phyloP scores from a whole-genome alignment of 2,329 filamentous ascomycete species.

The Hypoxylon sp. region DNA sequence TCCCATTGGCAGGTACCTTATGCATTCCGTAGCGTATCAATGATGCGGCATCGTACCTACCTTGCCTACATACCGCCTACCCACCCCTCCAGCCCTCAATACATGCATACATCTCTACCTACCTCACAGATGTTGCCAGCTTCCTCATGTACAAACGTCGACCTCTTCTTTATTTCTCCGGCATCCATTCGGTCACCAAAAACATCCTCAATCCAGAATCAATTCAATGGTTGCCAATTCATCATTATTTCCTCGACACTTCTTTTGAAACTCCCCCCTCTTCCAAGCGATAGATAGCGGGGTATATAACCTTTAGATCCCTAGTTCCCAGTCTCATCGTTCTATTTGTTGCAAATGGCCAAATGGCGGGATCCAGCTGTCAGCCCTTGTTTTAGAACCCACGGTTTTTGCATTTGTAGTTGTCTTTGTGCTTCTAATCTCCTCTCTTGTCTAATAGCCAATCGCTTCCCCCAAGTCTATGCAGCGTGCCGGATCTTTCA shows the following conservation, averaged over 20 bases:
- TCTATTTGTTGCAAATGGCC: constrained; percentile 41
- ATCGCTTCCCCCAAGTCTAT: constrained; percentile 31
- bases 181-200: constrained; percentile 10
- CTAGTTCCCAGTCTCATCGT: constrained; percentile 28
- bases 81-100: neutral
- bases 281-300: neutral
- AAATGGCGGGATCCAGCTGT: constrained; percentile 38
- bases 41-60: constrained; percentile 22
- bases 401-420: constrained; percentile 17
- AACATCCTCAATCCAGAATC: constrained; percentile 16
- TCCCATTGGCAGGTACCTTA: neutral
- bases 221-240: constrained; percentile 16
- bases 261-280: constrained; percentile 4
- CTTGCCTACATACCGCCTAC: neutral
- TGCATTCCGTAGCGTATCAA: constrained; percentile 27
- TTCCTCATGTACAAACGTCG: neutral
- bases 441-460: constrained; percentile 28
- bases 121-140: constrained; percentile 7
- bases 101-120: neutral
- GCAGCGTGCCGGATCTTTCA: constrained; percentile 42
- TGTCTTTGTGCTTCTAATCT: constrained; percentile 31
- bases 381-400: constrained; percentile 41
- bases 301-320: constrained; percentile 11
- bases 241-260: constrained; percentile 6
- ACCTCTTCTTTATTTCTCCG: constrained; percentile 8